Base-by-base conservation (phyloP, 495 filamentous ascomycete genomes). In the Penicillium verhagenii region DNA sequence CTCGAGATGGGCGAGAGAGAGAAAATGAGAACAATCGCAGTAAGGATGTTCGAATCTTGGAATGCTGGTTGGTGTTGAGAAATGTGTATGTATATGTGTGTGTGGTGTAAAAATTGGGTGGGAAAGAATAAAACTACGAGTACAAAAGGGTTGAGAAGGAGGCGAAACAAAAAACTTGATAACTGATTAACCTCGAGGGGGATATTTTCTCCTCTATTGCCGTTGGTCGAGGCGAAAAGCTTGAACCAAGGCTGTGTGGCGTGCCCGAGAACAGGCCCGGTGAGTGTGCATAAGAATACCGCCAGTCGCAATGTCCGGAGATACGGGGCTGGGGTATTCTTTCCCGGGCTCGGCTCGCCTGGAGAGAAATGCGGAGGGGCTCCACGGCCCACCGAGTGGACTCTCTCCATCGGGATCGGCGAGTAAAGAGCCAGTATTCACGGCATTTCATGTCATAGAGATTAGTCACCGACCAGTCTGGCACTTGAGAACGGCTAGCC, bases 401-500 rank as follows among this genome's bases (percentile, higher is more conserved):
- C 39, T 33, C 42, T 1, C 23, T 16, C 11, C 26, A 48, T 62
- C 45, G 50, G 56, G 6, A 20, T 57, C 53, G 53, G 57, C 57
- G 42, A 57, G 53, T 63, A 44, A 63, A 23, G 29, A 28, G 14
- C 47, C 33, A 21, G 45, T 7, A 23, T 6, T 26, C 7, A 10
- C 18, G 9, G 31, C 44, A 25, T 21, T n/a, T 9, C 4, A 28
- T 56, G 49, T 56, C 49, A 54, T 49, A 29, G 18, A 20, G 47
- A 24, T 39, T 43, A 28, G 23, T 51, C 46, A 39, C 28, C 46
- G 29, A 47, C 8, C 43, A 23, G 7, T 24, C 44, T 61, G 61
- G 61, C 64, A 67, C 18, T 62, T 67, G 53, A 57, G 23, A 24
- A 54, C 64, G 64, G 64, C 58, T 65, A 54, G 29, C 56, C 59